Evolutionary conservation across 305 asterid genomes (phyloP).

Genomic region (Withania somnifera): DNA sequence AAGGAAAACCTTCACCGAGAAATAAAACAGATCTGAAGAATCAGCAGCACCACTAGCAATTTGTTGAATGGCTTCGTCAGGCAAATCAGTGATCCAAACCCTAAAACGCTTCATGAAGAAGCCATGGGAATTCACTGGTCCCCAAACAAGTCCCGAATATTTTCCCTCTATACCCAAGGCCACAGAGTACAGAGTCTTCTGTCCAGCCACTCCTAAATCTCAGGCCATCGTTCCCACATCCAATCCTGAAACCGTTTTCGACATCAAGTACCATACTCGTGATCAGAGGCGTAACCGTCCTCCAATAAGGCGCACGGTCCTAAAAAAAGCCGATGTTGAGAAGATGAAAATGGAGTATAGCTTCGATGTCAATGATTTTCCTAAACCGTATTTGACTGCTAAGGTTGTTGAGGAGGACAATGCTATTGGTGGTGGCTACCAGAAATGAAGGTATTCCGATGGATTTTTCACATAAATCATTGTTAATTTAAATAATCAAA

Average conservation of each 20-base stretch:
- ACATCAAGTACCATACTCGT: conserved; percentile 80
- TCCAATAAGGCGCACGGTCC: conserved; percentile 57
- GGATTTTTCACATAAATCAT: no score
- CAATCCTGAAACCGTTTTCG: conserved; percentile 79
- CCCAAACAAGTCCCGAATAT: conserved; percentile 58
- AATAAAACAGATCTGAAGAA: not conserved
- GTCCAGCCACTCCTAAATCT: conserved; percentile 65
- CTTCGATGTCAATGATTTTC: conserved; percentile 63
- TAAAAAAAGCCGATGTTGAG: conserved; percentile 75
- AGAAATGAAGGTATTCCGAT: conserved; percentile 33
- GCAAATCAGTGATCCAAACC: conserved; percentile 49
- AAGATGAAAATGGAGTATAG: conserved; percentile 68
- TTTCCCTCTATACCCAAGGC: conserved; percentile 55
- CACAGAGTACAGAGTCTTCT: conserved; percentile 70
- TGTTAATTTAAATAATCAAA: not conserved
- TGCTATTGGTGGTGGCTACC: conserved; percentile 81
- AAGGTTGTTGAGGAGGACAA: conserved; percentile 50
- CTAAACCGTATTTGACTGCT: conserved; percentile 64
- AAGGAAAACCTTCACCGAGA: no score
- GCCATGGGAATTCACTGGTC: conserved; percentile 92
- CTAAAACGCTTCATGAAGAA: conserved; percentile 68
- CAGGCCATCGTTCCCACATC: conserved; percentile 70
- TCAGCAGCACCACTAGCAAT: not conserved
- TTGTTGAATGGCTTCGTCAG: conserved; percentile 49
- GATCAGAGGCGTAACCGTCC: conserved; percentile 94